Evolutionary conservation across 2,329 filamentous ascomycete species (phyloP).

Genomic region (Penicillium sp.): DNA sequence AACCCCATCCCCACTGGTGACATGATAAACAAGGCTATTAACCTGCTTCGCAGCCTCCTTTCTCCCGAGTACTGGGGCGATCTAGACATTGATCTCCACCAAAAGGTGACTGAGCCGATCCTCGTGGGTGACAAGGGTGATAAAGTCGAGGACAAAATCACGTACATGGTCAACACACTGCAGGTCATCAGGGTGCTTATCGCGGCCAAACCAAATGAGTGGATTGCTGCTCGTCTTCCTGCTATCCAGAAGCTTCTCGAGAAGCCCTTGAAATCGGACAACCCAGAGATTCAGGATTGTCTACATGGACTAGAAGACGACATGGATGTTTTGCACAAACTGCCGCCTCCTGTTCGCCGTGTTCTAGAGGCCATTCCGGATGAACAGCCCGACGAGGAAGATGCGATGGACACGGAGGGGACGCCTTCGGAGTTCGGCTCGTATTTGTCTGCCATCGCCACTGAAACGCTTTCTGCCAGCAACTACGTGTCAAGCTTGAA

Average conservation of each 20-base stretch:
- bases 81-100: conserved; percentile 85
- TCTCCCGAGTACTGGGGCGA: conserved; percentile 90
- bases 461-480: conserved; percentile 76
- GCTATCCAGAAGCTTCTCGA: conserved; percentile 84
- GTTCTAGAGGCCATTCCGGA: conserved; percentile 88
- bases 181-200: conserved; percentile 89
- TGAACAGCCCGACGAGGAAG: conserved; percentile 77
- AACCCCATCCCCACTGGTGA: conserved; percentile 64
- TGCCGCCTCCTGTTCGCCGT: conserved; percentile 74
- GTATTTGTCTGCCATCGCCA: conserved; percentile 80
- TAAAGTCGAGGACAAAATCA: conserved; percentile 77
- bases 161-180: conserved; percentile 87
- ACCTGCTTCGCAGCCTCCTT: conserved; percentile 78
- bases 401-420: conserved; percentile 71
- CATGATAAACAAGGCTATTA: conserved; percentile 80
- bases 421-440: conserved; percentile 84
- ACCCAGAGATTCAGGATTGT: conserved; percentile 90
- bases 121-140: conserved; percentile 80
- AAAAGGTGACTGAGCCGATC: conserved; percentile 84
- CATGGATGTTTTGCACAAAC: conserved; percentile 66
- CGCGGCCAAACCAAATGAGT: conserved; percentile 83
- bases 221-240: conserved; percentile 77
- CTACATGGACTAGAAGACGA: conserved; percentile 72
- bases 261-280: conserved; percentile 83
- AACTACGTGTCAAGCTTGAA: conserved; percentile 89